A percentile compares a stretch with the other conserved stretches of the same genome.
Evolutionary conservation across 2,329 filamentous ascomycete genomes (phyloP).

Genomic region (Immersiporthe knoxdaviesiana): DNA sequence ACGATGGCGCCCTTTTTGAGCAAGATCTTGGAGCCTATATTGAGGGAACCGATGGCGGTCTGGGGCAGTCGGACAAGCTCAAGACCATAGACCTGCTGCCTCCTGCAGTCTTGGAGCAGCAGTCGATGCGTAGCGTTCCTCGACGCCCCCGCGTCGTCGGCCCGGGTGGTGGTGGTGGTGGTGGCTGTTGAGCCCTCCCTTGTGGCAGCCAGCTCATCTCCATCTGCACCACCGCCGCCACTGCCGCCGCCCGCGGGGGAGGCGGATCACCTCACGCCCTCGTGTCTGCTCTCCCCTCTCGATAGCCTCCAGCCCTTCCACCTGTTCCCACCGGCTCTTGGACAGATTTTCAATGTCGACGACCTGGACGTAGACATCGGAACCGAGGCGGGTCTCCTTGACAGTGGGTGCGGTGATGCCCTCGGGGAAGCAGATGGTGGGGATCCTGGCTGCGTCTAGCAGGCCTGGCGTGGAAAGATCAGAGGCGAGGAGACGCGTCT

Average conservation of each 20-base stretch:
- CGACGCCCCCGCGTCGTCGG: conserved; percentile 30
- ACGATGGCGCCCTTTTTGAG: conserved; percentile 68
- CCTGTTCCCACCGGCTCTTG: conserved; percentile 80
- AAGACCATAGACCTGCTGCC: conserved; percentile 70
- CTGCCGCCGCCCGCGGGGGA: too few relatives aligned
- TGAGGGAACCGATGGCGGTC: conserved; percentile 65
- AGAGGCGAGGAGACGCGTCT: conserved; percentile 76
- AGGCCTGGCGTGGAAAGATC: conserved; percentile 70
- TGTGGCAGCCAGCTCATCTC: conserved; percentile 48
- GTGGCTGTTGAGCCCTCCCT: conserved; percentile 22
- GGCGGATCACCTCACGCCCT: conserved; percentile 80
- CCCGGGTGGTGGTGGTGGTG: background rate
- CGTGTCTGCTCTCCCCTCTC: conserved; percentile 73
- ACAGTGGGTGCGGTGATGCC: conserved; percentile 57
- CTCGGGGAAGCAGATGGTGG: conserved; percentile 57
- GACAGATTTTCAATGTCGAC: conserved; percentile 85
- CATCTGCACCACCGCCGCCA: conserved; percentile 46
- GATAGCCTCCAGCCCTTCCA: conserved; percentile 77
- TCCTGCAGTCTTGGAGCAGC: conserved; percentile 78
- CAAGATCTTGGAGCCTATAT: conserved; percentile 82
- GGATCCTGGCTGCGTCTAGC: conserved; percentile 46
- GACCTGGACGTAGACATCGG: conserved; percentile 76
- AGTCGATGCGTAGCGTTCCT: conserved; percentile 73
- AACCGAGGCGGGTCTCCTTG: conserved; percentile 59
- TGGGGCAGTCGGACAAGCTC: conserved; percentile 70